Conservation (phyloP, 108 stramenopile species). For the Conticribra guillardii region DNA sequence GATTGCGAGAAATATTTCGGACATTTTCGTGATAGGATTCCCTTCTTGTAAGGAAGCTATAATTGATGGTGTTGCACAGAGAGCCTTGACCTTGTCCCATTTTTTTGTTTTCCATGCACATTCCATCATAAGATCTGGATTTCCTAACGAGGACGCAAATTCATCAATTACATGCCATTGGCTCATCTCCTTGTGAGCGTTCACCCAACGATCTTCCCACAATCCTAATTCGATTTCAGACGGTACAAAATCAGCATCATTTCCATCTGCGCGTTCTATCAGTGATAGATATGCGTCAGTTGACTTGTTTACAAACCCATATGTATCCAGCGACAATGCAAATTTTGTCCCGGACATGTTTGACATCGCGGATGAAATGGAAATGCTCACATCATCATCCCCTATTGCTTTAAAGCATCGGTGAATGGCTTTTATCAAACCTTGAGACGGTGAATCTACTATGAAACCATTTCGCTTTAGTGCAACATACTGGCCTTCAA, state of each 20-base stretch:
- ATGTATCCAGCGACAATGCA: conserved; percentile 73
- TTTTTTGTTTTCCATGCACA: conserved; percentile 88
- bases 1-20: conserved; percentile 80
- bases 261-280: conserved; percentile 46
- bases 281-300: conserved; percentile 62
- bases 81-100: conserved; percentile 77
- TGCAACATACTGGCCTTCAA: conserved; percentile 60
- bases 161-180: conserved; percentile 87
- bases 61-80: conserved; percentile 58
- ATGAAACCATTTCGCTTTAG: conserved; percentile 21
- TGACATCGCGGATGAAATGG: conserved; percentile 56
- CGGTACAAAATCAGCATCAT: conserved; percentile 29
- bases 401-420: conserved; percentile 62
- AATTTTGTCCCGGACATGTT: conserved; percentile 49
- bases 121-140: conserved; percentile 80
- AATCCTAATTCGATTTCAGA: conserved; percentile 79
- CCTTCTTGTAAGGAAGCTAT: conserved; percentile 69
- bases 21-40: conserved; percentile 71
- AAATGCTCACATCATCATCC: conserved; percentile 58
- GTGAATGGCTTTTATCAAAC: conserved; percentile 51
- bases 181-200: conserved; percentile 83
- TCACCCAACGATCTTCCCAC: conserved; percentile 93
- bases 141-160: conserved; percentile 64
- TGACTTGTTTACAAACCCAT: conserved; percentile 74
- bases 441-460: conserved; percentile 7